A percentile compares a stretch with the other conserved stretches of the same genome.
phyloP scores from a whole-genome alignment of 768 basidiomycete species.

The Udeniomyces megalosporus region DNA sequence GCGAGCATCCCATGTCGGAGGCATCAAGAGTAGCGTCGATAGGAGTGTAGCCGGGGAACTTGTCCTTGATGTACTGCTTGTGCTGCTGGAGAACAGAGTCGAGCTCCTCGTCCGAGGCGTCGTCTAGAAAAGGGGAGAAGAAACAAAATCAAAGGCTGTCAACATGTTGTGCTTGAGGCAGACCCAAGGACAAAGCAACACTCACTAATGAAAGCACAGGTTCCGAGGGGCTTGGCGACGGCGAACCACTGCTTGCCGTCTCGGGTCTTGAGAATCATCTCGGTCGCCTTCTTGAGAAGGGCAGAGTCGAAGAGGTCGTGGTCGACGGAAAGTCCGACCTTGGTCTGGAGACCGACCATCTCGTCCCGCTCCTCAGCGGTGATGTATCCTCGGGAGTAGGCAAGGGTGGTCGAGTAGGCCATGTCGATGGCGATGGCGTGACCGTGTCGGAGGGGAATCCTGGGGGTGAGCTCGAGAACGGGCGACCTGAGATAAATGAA shows the following conservation, averaged over 20 bases:
- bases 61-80: slow-evolving; percentile 26
- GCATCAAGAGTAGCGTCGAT: slow-evolving; percentile 31
- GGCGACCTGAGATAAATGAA: slow-evolving; percentile 24
- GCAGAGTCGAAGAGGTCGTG: slow-evolving; percentile 28
- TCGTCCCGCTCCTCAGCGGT: slow-evolving; percentile 29
- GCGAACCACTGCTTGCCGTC: slow-evolving; percentile 30
- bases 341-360: slow-evolving; percentile 26
- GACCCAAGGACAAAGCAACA: neutral
- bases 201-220: slow-evolving; percentile 27
- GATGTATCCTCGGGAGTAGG: slow-evolving; percentile 28
- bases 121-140: slow-evolving; percentile 17
- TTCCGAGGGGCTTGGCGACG: slow-evolving; percentile 29
- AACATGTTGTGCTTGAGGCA: neutral
- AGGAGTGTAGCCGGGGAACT: slow-evolving; percentile 22
- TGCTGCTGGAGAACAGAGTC: slow-evolving; percentile 24
- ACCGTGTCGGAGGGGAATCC: slow-evolving; percentile 29
- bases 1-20: slow-evolving; percentile 24
- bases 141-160: too few species aligned
- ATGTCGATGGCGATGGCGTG: slow-evolving; percentile 32
- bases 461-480: slow-evolving; percentile 28
- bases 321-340: slow-evolving; percentile 29
- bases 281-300: slow-evolving; percentile 26
- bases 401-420: slow-evolving; percentile 31
- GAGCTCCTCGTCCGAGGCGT: slow-evolving; percentile 28
- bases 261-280: slow-evolving; percentile 25